Base-by-base conservation (phyloP, 306 rosid genomes). In the Quercus berberidifolia region DNA sequence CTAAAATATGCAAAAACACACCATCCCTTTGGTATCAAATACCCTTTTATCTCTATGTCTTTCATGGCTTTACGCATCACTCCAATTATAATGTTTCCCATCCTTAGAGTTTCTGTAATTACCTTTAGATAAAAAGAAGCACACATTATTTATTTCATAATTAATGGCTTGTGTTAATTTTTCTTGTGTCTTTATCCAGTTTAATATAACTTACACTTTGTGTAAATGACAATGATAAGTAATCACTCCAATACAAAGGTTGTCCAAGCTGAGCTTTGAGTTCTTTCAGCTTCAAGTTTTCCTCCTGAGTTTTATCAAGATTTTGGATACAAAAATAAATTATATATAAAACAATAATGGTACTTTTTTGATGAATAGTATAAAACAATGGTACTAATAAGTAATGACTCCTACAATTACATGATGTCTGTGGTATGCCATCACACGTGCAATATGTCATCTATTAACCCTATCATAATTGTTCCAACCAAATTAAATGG, bases 51-150 rank as follows among this genome's bases (percentile, higher is more conserved):
- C 78, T 90, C 89, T 33, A 95, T 82, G 81, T 95, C 97, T 82
- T 87, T 91, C 92, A 90, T 82, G 69, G 99, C 96, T 88, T 93
- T 95, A 41, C 99, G 59, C 92, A 95, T 91, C 71, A 91, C 94
- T 8, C 97, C 98, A 63, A 74, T 89, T 78, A 95, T 93, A 38
- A 95, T 81, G 80, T 91, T 95, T 74, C 97, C 98, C 88, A 93
- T 81, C 81, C 99, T 88, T 70, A 95, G 78, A 15, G 97, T 95
- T 84, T 93, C 97, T 74, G 96, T 89, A 30, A 95, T 93, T 81
- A 95, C 97, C 98, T 95, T 78, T 9, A 68, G 55, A 73, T 73
- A 4, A 54, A 71, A 63, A 52, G 18, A 74, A 68, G 33, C 1
- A 69, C 58, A 79, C 23, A 73, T 0, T 55, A 70, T 33, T 62